Base-by-base conservation (phyloP, 1,284 basidiomycete species). In the Cryptococcus sp. region DNA sequence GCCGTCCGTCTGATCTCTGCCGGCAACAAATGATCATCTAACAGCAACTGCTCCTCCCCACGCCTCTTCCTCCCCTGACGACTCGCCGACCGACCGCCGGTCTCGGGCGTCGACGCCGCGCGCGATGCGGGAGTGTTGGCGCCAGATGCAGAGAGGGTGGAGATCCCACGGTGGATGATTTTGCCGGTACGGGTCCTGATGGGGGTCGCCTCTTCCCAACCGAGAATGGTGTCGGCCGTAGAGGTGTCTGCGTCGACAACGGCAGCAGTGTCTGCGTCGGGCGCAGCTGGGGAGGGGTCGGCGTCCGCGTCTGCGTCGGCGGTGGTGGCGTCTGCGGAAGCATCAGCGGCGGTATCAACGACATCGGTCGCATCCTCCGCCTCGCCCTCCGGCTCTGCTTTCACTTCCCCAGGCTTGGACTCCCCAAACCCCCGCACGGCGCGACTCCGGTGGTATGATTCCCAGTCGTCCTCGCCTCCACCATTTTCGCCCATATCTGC, bases 11-110 rank as follows among this genome's bases (percentile, higher is more conserved):
- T 55, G 28, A 72, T 60, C 43, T 75, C 71, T 33, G 62, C 69
- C 2, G 71, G 70, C 38, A 74, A 50, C 2, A 72, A 66, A 50
- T 77, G 70, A 59, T 72, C 69, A 47, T 75, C 73, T 53, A 73
- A 53, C 3, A 73, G 53, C 11, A 73, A 52, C 55, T 69, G 66
- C 37, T 71, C 72, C 53, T 74, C 72, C 8, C 71, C 72, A 48
- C 72, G 56, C n/a, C 72, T 55, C 59, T 63, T 68, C 23, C 72
- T 62, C 3, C 52, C 53, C 21, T 53, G 55, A 21, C 62, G 47
- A 3, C 53, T 49, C 4, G 50, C 46, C 9, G 62, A 60, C 9
- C 48, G 54, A 21, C 35, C 55, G 20, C 59, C 15, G 4, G 28
- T 33, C 37, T 65, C 61, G 13, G 57, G 46, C 24, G 23, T 50